Evolutionary conservation across 2,329 filamentous ascomycete genomes (phyloP).

Genomic region (Atkinsonella texensis): DNA sequence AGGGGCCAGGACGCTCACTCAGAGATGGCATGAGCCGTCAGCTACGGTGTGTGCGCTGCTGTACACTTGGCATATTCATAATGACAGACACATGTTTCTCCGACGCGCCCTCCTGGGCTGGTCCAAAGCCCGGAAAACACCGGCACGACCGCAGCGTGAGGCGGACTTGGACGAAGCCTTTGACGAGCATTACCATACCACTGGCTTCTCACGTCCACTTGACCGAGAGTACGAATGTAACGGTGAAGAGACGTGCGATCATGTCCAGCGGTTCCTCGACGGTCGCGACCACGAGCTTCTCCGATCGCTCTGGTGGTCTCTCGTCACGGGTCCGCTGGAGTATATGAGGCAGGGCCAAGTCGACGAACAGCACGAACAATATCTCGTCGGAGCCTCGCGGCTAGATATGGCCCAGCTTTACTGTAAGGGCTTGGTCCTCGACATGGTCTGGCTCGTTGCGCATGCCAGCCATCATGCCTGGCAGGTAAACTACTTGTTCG

Average conservation of each 20-base stretch:
- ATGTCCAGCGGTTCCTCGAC: constrained; percentile 8
- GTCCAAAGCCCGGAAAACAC: constrained; percentile 16
- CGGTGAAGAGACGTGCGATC: constrained; percentile 11
- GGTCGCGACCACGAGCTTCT: constrained; percentile 5
- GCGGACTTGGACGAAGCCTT: constrained; percentile 20
- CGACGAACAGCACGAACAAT: constrained; percentile 8
- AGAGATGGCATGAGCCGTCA: constrained; percentile 20
- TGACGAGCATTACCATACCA: constrained; percentile 15
- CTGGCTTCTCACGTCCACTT: constrained; percentile 15
- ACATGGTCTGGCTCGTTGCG: constrained; percentile 12
- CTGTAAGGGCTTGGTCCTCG: constrained; percentile 8
- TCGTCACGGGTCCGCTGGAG: constrained; percentile 10
- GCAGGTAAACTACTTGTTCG: constrained; percentile 20
- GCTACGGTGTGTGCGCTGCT: constrained; percentile 19
- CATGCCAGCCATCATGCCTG: constrained; percentile 16
- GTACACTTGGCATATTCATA: constrained; percentile 21
- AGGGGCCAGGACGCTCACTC: constrained; percentile 17
- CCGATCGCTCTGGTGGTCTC: constrained; percentile 8
- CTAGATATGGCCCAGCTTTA: constrained; percentile 13
- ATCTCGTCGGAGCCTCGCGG: constrained; percentile 8
- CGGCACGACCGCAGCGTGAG: constrained; percentile 13
- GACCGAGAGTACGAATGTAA: constrained; percentile 8
- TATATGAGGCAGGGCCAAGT: constrained; percentile 10
- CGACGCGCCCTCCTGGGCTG: constrained; percentile 19
- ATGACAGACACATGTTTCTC: constrained; percentile 20